Evolutionary conservation across 805 yeast genomes (phyloP), one percentile per base, ranked within the genome.

Genomic region (Starmerella stellata): DNA sequence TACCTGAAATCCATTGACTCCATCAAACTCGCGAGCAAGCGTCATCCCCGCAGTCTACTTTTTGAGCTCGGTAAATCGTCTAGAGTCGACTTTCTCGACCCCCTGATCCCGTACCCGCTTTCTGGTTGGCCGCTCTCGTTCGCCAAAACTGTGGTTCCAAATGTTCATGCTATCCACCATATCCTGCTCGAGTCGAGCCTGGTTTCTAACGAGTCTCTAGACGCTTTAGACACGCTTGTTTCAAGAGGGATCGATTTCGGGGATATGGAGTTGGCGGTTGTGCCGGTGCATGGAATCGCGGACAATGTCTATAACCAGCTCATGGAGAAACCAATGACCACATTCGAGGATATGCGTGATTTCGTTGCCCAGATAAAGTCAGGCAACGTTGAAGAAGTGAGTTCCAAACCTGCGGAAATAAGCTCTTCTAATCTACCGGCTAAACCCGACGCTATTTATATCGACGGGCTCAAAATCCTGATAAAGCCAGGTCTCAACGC

Each of bases 1-100:
- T 36, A 43, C n/a, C 33, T 60, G 17, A 48, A 44, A 34, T 24
- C 41, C 19, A 48, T 44, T 52, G 60, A 44, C 2, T 4, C 4
- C 4, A 5, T 11, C 11, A 5, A 17, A 20, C 2, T 13, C n/a
- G 18, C 14, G 29, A 34, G 13, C 20, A n/a, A 3, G 2, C 33
- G 21, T 8, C 37, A 46, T 16, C 34, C 46, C n/a, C 43, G 51
- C 4, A 48, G 44, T 23, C 4, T 38, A 18, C 28, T 48, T 27
- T 41, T 42, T 27, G 23, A 33, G 9, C 31, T 40, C 2, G 51
- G 51, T 5, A 37, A 24, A 1, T 5, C 35, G 1, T 7, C 4
- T 4, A 44, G 51, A 19, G 30, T 30, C 31, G 30, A 35, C 2
- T 16, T 42, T 3, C 38, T 48, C 20, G 45, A 44, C 27, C 51